Evolutionary conservation across 805 yeast species (phyloP), one percentile per base, ranked within the genome.

Genomic region (Spathaspora sp.): DNA sequence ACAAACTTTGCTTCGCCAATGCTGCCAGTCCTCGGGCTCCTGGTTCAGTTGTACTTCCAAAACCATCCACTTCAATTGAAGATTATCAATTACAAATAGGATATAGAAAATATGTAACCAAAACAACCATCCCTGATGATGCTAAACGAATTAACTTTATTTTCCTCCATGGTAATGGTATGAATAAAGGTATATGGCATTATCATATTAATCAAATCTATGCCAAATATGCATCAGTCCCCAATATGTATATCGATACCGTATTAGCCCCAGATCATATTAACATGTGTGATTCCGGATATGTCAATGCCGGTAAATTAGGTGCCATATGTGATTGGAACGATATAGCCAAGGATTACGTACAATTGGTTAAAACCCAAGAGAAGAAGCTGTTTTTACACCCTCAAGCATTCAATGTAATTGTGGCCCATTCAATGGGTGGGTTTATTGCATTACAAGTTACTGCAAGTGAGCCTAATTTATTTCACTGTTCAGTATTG

Each of bases 361-460:
- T 77, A 46, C 58, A 62, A 47, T 69, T 84, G 12, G 68, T 77
- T 19, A 60, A 64, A 45, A n/a, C 32, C 7, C 57, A 65, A 42
- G 86, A 81, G 60, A 73, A 56, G 43, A 51, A 49, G 5, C 57
- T 62, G 14, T 71, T 73, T 45, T 38, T 52, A 6, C 69, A 63
- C 54, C 62, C 58, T 55, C 68, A 46, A 52, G 60, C 64, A 19
- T 63, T 74, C 18, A 76, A 70, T 52, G 73, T 87, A 2, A 60
- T 74, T 2, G 63, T 87, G 17, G 94, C 92, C 7, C 96, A 88
- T 61, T 86, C 93, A 0, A 78, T 84, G 81, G 92, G 94, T 12
- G 96, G 89, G 0, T 76, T 72, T 55, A 76, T 72, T 48, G 73
- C 78, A 0, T 53, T 83, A 7, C 66, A 74, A 52, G 79, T 83